Evolutionary conservation across 1,139 yeast species (phyloP).

Genomic region (Lodderomyces margitis): DNA sequence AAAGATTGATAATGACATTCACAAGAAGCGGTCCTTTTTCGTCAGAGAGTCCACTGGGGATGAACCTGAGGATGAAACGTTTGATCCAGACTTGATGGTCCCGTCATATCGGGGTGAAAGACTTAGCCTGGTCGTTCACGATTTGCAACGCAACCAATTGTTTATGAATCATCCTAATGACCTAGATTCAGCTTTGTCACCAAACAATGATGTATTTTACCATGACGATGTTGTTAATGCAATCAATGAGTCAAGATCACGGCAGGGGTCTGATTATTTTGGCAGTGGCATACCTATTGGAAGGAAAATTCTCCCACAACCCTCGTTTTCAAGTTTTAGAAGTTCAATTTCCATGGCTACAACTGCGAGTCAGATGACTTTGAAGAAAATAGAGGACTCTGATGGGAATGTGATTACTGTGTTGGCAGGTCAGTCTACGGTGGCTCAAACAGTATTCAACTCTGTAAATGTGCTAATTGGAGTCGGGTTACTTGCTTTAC

Average conservation of each 20-base stretch:
- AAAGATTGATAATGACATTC: constrained; percentile 44
- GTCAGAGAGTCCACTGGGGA: constrained; percentile 12
- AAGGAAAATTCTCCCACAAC: constrained; percentile 14
- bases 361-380: constrained; percentile 53
- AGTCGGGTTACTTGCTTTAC: constrained; percentile 49
- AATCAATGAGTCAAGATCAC: constrained; percentile 28
- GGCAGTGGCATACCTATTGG: constrained; percentile 24
- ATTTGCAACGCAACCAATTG: constrained; percentile 28
- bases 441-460: constrained; percentile 49
- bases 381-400: constrained; percentile 66
- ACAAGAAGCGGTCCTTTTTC: constrained; percentile 43
- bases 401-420: constrained; percentile 76
- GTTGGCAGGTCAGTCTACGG: constrained; percentile 73
- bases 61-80: constrained; percentile 54
- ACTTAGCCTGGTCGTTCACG: constrained; percentile 53
- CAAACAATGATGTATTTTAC: constrained; percentile 37
- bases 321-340: constrained; percentile 38
- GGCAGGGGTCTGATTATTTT: constrained; percentile 25
- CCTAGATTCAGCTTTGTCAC: constrained; percentile 14
- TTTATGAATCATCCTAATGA: constrained; percentile 22
- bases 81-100: constrained; percentile 69
- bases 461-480: constrained; percentile 49
- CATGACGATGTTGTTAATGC: constrained; percentile 39
- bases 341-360: constrained; percentile 39
- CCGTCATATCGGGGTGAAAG: constrained; percentile 66